Evolutionary conservation across 208 protist species (phyloP).

Genomic region (Trypanosoma cruzi): DNA sequence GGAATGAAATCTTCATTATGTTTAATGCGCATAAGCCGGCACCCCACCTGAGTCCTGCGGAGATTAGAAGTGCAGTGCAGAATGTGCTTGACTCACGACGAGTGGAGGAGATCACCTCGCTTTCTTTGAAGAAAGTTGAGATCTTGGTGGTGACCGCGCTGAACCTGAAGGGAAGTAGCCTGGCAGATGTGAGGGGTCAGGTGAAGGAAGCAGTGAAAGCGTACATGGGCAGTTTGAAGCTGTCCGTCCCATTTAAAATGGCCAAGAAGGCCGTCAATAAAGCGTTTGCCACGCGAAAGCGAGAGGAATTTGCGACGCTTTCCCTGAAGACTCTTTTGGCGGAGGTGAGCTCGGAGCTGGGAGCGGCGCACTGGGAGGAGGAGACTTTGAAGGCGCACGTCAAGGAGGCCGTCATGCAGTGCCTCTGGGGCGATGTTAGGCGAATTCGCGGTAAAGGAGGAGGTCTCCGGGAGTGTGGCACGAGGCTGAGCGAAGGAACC

Average conservation of each 20-base stretch:
- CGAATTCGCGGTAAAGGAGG: background rate
- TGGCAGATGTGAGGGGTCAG: constrained; percentile 21
- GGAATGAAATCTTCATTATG: constrained; percentile 39
- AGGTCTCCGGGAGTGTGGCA: no score
- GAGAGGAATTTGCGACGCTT: constrained; percentile 27
- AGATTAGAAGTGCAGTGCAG: constrained; percentile 38
- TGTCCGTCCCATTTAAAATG: background rate
- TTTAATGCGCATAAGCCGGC: constrained; percentile 58
- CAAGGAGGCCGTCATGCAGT: constrained; percentile 37
- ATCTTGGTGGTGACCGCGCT: constrained; percentile 37
- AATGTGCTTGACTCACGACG: constrained; percentile 30
- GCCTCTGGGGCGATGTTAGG: constrained; percentile 3
- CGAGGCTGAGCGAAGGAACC: no score
- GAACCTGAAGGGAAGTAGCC: constrained; percentile 33
- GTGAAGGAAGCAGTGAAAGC: constrained; percentile 44
- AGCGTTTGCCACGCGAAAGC: constrained; percentile 22
- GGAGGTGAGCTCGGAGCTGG: constrained; percentile 40
- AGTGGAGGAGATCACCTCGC: constrained; percentile 13
- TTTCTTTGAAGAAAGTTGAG: constrained; percentile 62
- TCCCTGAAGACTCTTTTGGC: constrained; percentile 51
- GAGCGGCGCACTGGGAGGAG: constrained; percentile 36
- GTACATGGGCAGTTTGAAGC: constrained; percentile 5
- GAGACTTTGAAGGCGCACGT: constrained; percentile 29
- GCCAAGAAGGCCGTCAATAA: constrained; percentile 26
- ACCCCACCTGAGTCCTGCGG: constrained; percentile 27